phyloP scores from a whole-genome alignment of 352 stramenopile genomes.

The Globisporangium yorkense region DNA sequence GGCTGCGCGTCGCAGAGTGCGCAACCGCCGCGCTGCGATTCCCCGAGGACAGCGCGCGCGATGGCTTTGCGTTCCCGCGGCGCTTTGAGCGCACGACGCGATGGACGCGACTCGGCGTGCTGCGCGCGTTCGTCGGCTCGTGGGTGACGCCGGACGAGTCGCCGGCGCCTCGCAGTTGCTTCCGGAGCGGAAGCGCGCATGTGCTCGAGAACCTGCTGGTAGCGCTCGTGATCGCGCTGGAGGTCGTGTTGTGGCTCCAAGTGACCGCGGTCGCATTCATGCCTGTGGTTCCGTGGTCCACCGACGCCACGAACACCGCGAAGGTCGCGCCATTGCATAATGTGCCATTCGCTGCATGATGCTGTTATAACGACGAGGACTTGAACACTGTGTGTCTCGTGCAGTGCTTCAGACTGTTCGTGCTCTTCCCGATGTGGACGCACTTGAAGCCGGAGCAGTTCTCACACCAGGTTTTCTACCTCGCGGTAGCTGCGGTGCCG shows the following conservation, averaged over 20 bases:
- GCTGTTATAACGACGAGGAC: neutral
- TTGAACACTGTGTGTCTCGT: neutral
- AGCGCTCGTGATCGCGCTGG: slow-evolving; percentile 22
- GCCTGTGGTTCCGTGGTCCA: slow-evolving; percentile 45
- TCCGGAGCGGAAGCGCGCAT: slow-evolving; percentile 14
- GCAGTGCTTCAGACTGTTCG: slow-evolving; percentile 26
- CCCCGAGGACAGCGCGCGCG: slow-evolving; percentile 9
- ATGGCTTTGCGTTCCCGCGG: slow-evolving; percentile 46
- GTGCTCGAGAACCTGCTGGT: slow-evolving; percentile 29
- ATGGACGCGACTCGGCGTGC: neutral
- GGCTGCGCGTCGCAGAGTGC: slow-evolving; percentile 21
- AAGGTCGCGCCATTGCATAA: slow-evolving; percentile 11
- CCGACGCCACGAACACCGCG: slow-evolving; percentile 19
- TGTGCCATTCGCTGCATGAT: no score
- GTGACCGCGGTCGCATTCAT: slow-evolving; percentile 40
- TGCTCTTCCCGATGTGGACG: slow-evolving; percentile 46
- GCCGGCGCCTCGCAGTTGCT: slow-evolving; percentile 5
- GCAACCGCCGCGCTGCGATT: slow-evolving; percentile 32
- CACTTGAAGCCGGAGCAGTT: slow-evolving; percentile 32
- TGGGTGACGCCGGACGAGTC: slow-evolving; percentile 26
- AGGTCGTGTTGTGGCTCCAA: slow-evolving; percentile 47
- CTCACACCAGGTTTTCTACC: slow-evolving; percentile 30
- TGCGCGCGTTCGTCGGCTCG: slow-evolving; percentile 19
- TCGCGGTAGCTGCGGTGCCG: slow-evolving; percentile 31
- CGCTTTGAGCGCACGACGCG: slow-evolving; percentile 2